Percentiles rank a stretch among this genome's conserved stretches.
phyloP scores from a whole-genome alignment of 1,284 basidiomycete genomes.

The Ustilago bromivora region DNA sequence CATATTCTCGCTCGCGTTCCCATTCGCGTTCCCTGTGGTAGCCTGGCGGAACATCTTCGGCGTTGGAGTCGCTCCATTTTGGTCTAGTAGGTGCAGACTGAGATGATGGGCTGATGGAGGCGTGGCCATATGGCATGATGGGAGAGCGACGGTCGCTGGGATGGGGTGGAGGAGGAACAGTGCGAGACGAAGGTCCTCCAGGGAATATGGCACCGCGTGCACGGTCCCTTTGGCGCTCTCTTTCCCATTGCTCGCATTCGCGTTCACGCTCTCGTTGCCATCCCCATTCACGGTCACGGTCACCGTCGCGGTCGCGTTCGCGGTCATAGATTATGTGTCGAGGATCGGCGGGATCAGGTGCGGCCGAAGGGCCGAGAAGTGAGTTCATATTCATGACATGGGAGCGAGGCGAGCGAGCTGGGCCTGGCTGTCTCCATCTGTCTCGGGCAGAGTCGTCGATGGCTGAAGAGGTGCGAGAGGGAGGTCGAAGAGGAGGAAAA shows the following conservation, averaged over 20 bases:
- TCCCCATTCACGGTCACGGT: conserved; percentile 31
- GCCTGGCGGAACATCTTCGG: conserved; percentile 41
- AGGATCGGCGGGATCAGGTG: conserved; percentile 21
- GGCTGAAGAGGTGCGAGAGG: conserved; percentile 32
- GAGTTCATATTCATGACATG: conserved; percentile 63
- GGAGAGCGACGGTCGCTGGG: conserved; percentile 31
- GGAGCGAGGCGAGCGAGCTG: conserved; percentile 31
- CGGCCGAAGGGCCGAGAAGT: conserved; percentile 47
- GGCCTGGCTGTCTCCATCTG: conserved; percentile 29
- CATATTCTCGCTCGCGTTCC: conserved; percentile 50
- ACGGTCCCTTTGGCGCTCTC: conserved; percentile 35
- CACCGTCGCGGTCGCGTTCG: conserved; percentile 34
- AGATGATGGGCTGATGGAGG: conserved; percentile 38
- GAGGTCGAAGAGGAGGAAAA: conserved; percentile 39
- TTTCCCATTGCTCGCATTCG: conserved; percentile 34
- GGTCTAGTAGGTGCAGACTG: conserved; percentile 47
- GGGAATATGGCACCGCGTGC: conserved; percentile 24
- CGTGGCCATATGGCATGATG: conserved; percentile 25
- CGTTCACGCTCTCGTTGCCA: conserved; percentile 32
- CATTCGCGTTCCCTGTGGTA: conserved; percentile 45
- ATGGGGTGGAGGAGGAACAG: conserved; percentile 26
- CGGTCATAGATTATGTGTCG: conserved; percentile 41
- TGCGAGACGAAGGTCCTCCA: conserved; percentile 32
- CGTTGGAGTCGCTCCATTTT: conserved; percentile 59
- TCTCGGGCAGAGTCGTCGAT: conserved; percentile 32